Conservation (phyloP, 257 asterid genomes). For the Osmanthus fragrans region DNA sequence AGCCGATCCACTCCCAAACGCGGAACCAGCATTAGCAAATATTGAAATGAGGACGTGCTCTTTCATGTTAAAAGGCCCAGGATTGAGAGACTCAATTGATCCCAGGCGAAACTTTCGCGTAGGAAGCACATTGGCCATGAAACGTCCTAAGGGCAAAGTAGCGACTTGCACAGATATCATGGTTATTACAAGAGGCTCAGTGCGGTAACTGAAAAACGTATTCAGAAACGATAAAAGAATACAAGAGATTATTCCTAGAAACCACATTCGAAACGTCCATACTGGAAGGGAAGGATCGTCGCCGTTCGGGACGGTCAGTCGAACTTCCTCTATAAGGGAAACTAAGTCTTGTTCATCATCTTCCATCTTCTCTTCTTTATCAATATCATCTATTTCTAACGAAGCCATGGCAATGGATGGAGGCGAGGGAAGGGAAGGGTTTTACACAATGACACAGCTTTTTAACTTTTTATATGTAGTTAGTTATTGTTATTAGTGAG, state of each 20-base stretch:
- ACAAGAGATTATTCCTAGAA: conserved; percentile 50
- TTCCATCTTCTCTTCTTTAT: neutral
- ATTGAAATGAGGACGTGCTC: conserved; percentile 73
- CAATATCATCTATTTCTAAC: neutral
- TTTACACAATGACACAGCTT: no score
- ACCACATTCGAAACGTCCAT: conserved; percentile 80
- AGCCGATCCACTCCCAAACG: conserved; percentile 54
- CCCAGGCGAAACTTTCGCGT: conserved; percentile 36
- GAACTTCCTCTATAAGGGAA: conserved; percentile 63
- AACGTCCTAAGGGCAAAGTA: conserved; percentile 55
- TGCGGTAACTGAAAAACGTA: conserved; percentile 58
- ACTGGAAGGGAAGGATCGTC: conserved; percentile 67
- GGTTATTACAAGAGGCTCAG: conserved; percentile 43
- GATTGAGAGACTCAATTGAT: conserved; percentile 50
- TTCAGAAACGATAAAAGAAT: conserved; percentile 47
- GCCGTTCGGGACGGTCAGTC: conserved; percentile 45
- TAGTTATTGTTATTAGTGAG: no score
- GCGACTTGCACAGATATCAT: conserved; percentile 61
- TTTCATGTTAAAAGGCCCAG: conserved; percentile 73
- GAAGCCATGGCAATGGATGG: neutral
- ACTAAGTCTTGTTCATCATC: conserved; percentile 20
- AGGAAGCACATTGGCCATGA: conserved; percentile 63
- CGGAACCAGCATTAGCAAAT: conserved; percentile 65
- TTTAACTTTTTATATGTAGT: no score
- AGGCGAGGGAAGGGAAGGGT: no score